These are phyloP conservation scores for Podaxis sp. DNA, from an alignment of 768 basidiomycete species.

Conservation along the genomic window DNA sequence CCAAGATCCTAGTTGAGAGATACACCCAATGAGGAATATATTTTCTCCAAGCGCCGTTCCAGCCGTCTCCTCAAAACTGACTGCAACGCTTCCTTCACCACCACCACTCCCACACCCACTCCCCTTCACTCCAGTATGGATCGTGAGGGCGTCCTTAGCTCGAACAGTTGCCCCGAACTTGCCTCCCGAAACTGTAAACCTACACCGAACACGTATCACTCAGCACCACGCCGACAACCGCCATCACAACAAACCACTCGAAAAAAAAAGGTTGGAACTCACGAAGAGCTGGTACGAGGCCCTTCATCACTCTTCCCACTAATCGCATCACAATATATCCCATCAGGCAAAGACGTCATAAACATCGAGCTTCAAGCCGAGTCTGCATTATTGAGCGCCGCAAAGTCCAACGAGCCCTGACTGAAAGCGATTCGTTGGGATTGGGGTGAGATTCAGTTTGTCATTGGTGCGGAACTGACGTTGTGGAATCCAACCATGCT, in stretches of 20 bases:
- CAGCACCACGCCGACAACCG: no score
- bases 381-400: conserved; percentile 68
- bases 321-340: conserved; percentile 66
- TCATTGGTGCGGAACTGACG: conserved; percentile 50
- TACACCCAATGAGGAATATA: conserved; percentile 57
- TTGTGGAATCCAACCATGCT: conserved; percentile 71
- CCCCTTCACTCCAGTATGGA: conserved; percentile 47
- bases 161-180: conserved; percentile 48
- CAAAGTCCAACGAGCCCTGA: conserved; percentile 43
- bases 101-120: no score
- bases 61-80: conserved; percentile 56
- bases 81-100: conserved; percentile 30
- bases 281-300: conserved; percentile 53
- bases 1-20: conserved; percentile 57
- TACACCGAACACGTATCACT: conserved; percentile 25
- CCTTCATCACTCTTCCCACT: conserved; percentile 52
- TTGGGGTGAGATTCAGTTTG: conserved; percentile 57
- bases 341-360: conserved; percentile 55
- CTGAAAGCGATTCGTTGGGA: conserved; percentile 64
- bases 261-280: conserved; percentile 17
- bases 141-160: conserved; percentile 52
- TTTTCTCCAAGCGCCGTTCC: conserved; percentile 62
- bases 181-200: conserved; percentile 50
- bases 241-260: no score
- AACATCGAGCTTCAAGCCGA: conserved; percentile 56